Evolutionary conservation across 441 rosid species (phyloP).

Genomic region (Bruguiera hainesii): DNA sequence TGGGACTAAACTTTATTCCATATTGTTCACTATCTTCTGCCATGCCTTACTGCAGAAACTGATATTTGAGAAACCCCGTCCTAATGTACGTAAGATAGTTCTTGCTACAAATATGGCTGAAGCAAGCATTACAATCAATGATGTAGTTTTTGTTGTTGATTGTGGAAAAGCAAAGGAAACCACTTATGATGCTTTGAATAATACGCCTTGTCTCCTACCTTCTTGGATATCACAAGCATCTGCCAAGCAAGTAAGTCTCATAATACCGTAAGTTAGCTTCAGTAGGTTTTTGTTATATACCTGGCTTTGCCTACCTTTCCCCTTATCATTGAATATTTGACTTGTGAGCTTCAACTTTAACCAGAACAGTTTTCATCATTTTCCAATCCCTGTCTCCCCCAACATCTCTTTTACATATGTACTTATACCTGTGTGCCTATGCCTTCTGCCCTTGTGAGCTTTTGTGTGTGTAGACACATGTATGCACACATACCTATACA

Average conservation of each 20-base stretch:
- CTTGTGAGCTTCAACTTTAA: not conserved
- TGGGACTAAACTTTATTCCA: constrained; percentile 8
- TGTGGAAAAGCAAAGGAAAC: constrained; percentile 99
- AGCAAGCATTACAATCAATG: constrained; percentile 97
- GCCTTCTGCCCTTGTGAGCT: too few species aligned
- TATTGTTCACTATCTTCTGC: constrained; percentile 17
- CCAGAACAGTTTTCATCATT: too few species aligned
- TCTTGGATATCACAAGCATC: constrained; percentile 99
- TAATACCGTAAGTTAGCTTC: constrained; percentile 10
- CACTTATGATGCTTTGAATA: constrained; percentile 96
- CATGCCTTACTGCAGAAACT: constrained; percentile 61
- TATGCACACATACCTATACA: too few species aligned
- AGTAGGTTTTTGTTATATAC: not conserved
- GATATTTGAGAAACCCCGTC: constrained; percentile 82
- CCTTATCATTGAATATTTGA: not conserved
- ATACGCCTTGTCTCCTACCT: constrained; percentile 96
- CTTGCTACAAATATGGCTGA: constrained; percentile 99
- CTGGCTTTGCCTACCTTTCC: too few species aligned
- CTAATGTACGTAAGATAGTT: constrained; percentile 81
- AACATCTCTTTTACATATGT: too few species aligned
- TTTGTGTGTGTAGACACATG: too few species aligned
- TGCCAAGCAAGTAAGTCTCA: constrained; percentile 70
- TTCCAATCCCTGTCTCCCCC: too few species aligned
- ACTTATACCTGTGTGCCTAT: too few species aligned
- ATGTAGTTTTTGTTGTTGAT: constrained; percentile 92